Base-by-base conservation (phyloP, 371 early-diverging fungal species). In the Saksenaea oblongispora region DNA sequence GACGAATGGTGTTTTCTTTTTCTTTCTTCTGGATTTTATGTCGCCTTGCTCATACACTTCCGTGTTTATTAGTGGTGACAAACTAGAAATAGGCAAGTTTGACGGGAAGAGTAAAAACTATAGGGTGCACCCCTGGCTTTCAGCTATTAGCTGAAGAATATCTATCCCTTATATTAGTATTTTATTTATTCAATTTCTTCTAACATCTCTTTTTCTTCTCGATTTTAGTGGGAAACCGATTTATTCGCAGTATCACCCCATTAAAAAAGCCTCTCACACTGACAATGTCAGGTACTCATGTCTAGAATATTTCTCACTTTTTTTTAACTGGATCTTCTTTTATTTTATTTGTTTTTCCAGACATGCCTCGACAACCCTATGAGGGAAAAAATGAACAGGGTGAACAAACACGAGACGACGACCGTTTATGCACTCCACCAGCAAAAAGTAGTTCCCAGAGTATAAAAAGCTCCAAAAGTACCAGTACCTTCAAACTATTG, bases 191-290 rank as follows among this genome's bases (percentile, higher is more conserved):
- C 27, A 17, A 22, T n/a, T 42, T 44, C 34, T 11, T 42, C 51
- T 54, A 31, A 47, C 15, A 9, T 47, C 35, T 34, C 28, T 10
- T 22, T 54, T 56, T 14, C 42, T 47, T 47, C 22, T 22, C 8
- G 0, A 47, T 22, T 47, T 22, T 56, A 58, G 58, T 51, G 15
- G 58, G 63, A 42, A 63, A 58, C 22, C 58, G 63, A 8, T 56
- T 63, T 17, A 34, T 63, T 13, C 63, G 63, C 35, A 63, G 24
- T 24, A 63, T 63, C 31, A 26, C 58, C 26, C 47, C 57, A 58
- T 63, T 63, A 35, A 63, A 63, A 63, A 63, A 39, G 35, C 58
- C 56, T 57, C 44, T 58, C 56, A 17, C 62, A 28, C 54, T 62
- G 62, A 62, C 62, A 56, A 57, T 47, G 51, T 47, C 51, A 47